phyloP scores from a whole-genome alignment of 2,329 filamentous ascomycete species.

The Ramichloridium luteum region DNA sequence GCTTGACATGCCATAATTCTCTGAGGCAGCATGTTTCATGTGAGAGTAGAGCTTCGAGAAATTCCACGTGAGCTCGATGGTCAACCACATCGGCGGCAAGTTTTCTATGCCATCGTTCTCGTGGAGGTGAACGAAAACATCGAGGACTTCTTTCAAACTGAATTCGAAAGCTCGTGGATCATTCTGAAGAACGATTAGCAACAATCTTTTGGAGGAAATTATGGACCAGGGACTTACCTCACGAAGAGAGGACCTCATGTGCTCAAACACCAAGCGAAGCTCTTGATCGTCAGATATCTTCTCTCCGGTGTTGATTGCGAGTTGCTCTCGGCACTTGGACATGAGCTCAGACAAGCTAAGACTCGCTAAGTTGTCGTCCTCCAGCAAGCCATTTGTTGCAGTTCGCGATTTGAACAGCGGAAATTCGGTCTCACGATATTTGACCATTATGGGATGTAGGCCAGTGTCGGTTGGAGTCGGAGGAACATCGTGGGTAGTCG shows the following conservation, averaged over 20 bases:
- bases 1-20: slow-evolving; percentile 46
- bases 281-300: slow-evolving; percentile 46
- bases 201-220: slow-evolving; percentile 1
- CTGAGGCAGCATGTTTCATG: slow-evolving; percentile 40
- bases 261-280: slow-evolving; percentile 43
- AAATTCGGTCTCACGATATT: slow-evolving; percentile 45
- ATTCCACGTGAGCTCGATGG: slow-evolving; percentile 32
- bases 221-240: slow-evolving; percentile 45
- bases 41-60: slow-evolving; percentile 38
- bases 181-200: slow-evolving; percentile 29
- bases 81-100: slow-evolving; percentile 45
- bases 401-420: slow-evolving; percentile 46
- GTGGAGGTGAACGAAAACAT: slow-evolving; percentile 46
- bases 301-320: slow-evolving; percentile 40
- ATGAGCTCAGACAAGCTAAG: slow-evolving; percentile 45
- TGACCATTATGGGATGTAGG: slow-evolving; percentile 38
- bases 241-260: slow-evolving; percentile 43
- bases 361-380: slow-evolving; percentile 43
- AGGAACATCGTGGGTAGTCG: slow-evolving; percentile 13
- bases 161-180: slow-evolving; percentile 37
- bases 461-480: slow-evolving; percentile 26
- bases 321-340: slow-evolving; percentile 31
- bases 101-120: slow-evolving; percentile 45
- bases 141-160: slow-evolving; percentile 45
- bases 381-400: slow-evolving; percentile 43